Evolutionary conservation across 176 grass and related monocot species (phyloP), one percentile per base, ranked within the genome.

Genomic region (Canna indica): DNA sequence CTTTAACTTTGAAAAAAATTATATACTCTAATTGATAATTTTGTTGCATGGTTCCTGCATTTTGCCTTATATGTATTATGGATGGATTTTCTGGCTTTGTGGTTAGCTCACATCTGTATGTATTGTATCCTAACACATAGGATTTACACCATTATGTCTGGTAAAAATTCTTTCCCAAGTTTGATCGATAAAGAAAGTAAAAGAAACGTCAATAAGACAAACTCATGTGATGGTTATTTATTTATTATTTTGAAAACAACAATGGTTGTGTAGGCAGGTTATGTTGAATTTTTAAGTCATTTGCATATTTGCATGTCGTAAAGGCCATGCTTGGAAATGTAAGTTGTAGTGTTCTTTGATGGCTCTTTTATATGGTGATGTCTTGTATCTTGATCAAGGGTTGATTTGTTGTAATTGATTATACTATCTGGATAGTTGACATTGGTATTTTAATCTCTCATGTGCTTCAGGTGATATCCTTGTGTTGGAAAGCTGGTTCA

Each of bases 401-500:
- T 6, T 66, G 35, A 66, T 22, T 18, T 63, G 4, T 17, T 63
- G 13, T 66, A 66, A 13, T n/a, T 39, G 10, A 38, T 66, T 66
- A 66, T 10, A 16, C 3, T 22, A 41, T 38, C 8, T 7, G 29
- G 22, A 22, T 25, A 39, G 63, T 20, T 66, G 18, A n/a, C 39
- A 36, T 36, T 18, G 3, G 35, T 41, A 22, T 15, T 63, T 63
- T 7, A 63, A 63, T 63, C 12, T 34, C 16, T 33, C 60, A 63
- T 38, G 34, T 66, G 13, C 27, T 69, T 63, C 50, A 84, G 77
- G 82, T 84, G 30, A 84, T 67, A 38, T 76, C 82, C 13, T 67
- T 84, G 2, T 84, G 77, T 64, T 84, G 73, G 72, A 84, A 80
- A 26, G 46, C 64, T 57, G 72, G 48, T 24, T 72, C 77, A 25